A percentile compares a stretch with the other conserved stretches of the same genome.
Evolutionary conservation across 805 yeast species (phyloP).

Genomic region (Cyberlindnera galapagoensis): DNA sequence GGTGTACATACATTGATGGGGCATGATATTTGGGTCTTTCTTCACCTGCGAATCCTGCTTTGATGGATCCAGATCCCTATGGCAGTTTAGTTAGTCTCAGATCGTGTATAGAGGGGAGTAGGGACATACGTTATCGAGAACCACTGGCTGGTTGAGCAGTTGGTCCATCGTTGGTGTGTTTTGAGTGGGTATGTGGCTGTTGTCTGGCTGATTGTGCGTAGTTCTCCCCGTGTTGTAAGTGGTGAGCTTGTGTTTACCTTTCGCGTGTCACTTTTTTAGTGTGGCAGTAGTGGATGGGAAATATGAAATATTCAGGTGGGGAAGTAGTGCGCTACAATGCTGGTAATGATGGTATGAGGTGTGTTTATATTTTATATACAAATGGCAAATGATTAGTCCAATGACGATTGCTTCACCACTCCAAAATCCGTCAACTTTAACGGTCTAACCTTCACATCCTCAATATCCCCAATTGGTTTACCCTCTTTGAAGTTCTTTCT

Average conservation of each 20-base stretch:
- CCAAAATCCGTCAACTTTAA: constrained; percentile 52
- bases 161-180: constrained; percentile 2
- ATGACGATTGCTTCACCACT: constrained; percentile 1
- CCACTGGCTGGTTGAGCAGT: constrained; percentile 64
- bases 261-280: too few species aligned
- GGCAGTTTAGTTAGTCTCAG: constrained; percentile 4
- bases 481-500: constrained; percentile 37
- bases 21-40: constrained; percentile 65
- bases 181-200: background rate
- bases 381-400: too few species aligned
- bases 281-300: too few species aligned
- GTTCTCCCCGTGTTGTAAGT: background rate
- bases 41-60: constrained; percentile 92
- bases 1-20: constrained; percentile 41
- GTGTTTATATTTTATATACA: too few species aligned
- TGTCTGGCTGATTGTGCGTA: background rate
- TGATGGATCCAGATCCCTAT: constrained; percentile 73
- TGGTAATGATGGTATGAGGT: too few species aligned
- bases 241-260: constrained; percentile 7
- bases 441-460: constrained; percentile 48
- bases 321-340: too few species aligned
- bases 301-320: too few species aligned
- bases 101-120: background rate
- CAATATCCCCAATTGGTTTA: constrained; percentile 29
- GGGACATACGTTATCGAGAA: constrained; percentile 52